Evolutionary conservation across 805 yeast genomes (phyloP).

Genomic region (Wickerhamiella spandovensis): DNA sequence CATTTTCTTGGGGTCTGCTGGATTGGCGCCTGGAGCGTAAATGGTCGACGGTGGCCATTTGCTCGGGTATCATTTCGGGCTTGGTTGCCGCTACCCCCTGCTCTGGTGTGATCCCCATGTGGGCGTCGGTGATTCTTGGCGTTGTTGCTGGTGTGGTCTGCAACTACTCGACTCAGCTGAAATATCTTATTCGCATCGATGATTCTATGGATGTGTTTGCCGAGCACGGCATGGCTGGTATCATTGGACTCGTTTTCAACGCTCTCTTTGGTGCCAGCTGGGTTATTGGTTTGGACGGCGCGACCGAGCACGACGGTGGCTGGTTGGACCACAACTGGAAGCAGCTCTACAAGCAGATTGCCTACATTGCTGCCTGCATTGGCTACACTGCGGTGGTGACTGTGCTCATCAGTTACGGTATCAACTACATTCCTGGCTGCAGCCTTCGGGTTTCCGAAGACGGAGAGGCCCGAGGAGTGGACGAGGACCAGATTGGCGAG

Average conservation of each 20-base stretch:
- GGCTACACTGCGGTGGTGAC: constrained; percentile 73
- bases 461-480: constrained; percentile 82
- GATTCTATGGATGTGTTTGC: constrained; percentile 92
- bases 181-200: constrained; percentile 68
- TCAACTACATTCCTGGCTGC: constrained; percentile 71
- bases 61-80: constrained; percentile 93
- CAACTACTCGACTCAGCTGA: constrained; percentile 80
- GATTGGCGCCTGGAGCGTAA: constrained; percentile 81
- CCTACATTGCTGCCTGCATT: constrained; percentile 57
- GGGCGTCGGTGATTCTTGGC: constrained; percentile 84
- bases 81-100: constrained; percentile 95
- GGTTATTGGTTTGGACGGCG: constrained; percentile 84
- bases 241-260: constrained; percentile 76
- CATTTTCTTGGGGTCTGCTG: constrained; percentile 78
- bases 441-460: constrained; percentile 68
- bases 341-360: constrained; percentile 83
- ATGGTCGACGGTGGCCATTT: constrained; percentile 89
- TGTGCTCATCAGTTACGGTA: constrained; percentile 55
- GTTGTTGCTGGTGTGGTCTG: constrained; percentile 69
- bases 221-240: constrained; percentile 97
- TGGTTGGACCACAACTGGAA: constrained; percentile 86
- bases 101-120: constrained; percentile 78
- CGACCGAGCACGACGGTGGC: constrained; percentile 76
- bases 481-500: constrained; percentile 95
- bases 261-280: constrained; percentile 78